A percentile compares a stretch with the other conserved stretches of the same genome.
These are phyloP conservation scores for Coniophora puteana DNA, from an alignment of 1,284 basidiomycete genomes.

Conservation along the genomic window DNA sequence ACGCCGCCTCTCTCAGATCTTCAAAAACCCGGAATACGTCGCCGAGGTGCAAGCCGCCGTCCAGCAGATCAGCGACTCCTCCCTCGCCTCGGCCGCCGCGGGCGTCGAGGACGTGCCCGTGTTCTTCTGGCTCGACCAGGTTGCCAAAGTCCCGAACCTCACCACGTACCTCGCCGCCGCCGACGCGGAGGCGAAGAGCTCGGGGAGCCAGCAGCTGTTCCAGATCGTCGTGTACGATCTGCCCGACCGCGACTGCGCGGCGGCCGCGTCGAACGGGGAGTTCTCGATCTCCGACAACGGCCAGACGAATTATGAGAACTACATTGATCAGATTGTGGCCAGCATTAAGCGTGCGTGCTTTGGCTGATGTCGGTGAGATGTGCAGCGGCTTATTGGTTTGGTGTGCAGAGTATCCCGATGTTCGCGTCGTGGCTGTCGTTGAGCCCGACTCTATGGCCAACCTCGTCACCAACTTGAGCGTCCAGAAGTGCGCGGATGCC, in stretches of 20 bases:
- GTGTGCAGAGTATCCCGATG: slow-evolving; percentile 48
- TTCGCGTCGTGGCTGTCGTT: slow-evolving; percentile 59
- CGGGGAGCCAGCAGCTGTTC: slow-evolving; percentile 48
- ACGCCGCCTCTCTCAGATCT: slow-evolving; percentile 31
- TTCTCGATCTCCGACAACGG: slow-evolving; percentile 56
- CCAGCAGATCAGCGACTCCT: slow-evolving; percentile 44
- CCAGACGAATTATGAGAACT: slow-evolving; percentile 50
- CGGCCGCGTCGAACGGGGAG: slow-evolving; percentile 62
- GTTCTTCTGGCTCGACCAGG: slow-evolving; percentile 58
- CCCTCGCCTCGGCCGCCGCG: slow-evolving; percentile 44
- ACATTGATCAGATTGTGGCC: slow-evolving; percentile 60
- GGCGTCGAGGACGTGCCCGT: slow-evolving; percentile 53
- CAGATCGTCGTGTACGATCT: slow-evolving; percentile 62
- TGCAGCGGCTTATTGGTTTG: neutral
- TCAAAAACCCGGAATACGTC: slow-evolving; percentile 51
- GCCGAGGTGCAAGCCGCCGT: slow-evolving; percentile 48
- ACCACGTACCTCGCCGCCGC: slow-evolving; percentile 55
- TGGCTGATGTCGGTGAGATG: neutral
- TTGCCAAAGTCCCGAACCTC: slow-evolving; percentile 47
- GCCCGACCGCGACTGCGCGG: slow-evolving; percentile 63
- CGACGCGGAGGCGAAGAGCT: slow-evolving; percentile 34
- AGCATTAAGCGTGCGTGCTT: slow-evolving; percentile 45
- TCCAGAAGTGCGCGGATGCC: slow-evolving; percentile 51
- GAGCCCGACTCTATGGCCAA: slow-evolving; percentile 65
- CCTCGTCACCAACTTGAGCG: slow-evolving; percentile 59